A percentile compares a stretch with the other conserved stretches of the same genome.
Conservation (phyloP, 257 asterid species). For the Catharanthus roseus region DNA sequence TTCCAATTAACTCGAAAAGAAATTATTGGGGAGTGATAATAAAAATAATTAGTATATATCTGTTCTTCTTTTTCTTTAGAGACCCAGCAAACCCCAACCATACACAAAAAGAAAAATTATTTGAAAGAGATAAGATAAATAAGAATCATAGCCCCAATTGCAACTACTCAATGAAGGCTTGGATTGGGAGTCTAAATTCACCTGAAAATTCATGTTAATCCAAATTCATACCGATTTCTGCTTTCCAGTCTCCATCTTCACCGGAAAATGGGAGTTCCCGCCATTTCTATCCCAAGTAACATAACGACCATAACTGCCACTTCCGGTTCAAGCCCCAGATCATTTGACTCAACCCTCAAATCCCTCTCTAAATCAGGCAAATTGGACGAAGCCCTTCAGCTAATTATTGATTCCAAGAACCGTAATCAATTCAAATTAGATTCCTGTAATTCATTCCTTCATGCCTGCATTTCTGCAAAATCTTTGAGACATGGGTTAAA, state of each 20-base stretch:
- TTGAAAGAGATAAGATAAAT: too few species aligned
- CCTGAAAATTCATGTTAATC: too few species aligned
- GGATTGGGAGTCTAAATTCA: too few species aligned
- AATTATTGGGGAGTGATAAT: too few species aligned
- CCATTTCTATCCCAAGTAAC: constrained; percentile 25
- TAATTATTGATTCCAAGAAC: constrained; percentile 25
- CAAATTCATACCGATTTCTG: too few species aligned
- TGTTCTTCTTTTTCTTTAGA: too few species aligned
- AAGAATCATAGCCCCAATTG: too few species aligned
- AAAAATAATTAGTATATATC: too few species aligned
- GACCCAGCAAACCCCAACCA: too few species aligned
- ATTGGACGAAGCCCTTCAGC: constrained; percentile 43
- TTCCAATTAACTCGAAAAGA: too few species aligned
- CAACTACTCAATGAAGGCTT: too few species aligned
- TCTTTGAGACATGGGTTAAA: constrained; percentile 35
- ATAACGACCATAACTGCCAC: constrained; percentile 30
- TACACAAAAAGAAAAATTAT: too few species aligned
- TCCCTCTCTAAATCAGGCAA: constrained; percentile 39
- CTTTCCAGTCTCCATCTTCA: not conserved
- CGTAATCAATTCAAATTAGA: constrained; percentile 14
- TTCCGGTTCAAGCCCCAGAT: constrained; percentile 14
- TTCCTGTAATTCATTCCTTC: constrained; percentile 34
- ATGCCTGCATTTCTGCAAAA: constrained; percentile 41
- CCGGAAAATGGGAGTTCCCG: constrained; percentile 22
- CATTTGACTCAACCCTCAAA: constrained; percentile 29